These are phyloP conservation scores for Cladosporium sp. DNA, from an alignment of 2,329 filamentous ascomycete genomes.

Conservation along the genomic window DNA sequence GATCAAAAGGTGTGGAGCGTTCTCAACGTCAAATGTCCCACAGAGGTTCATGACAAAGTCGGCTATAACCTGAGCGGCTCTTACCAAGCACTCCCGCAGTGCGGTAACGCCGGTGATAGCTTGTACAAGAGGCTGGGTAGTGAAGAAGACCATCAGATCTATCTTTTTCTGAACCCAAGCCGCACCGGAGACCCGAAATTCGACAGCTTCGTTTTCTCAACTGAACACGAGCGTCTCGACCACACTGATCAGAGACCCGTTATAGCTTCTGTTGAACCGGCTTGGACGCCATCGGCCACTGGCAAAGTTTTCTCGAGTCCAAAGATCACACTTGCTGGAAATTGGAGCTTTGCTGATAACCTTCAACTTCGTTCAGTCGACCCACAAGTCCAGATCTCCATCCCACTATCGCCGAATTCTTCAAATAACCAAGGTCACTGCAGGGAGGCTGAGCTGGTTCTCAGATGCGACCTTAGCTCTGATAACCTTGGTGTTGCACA, in stretches of 20 bases:
- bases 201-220: constrained; percentile 54
- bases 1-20: constrained; percentile 39
- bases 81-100: constrained; percentile 48
- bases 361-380: neutral
- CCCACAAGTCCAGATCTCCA: neutral
- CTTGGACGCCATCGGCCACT: constrained; percentile 37
- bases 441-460: neutral
- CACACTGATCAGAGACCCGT: constrained; percentile 42
- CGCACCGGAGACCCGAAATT: constrained; percentile 40
- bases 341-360: neutral
- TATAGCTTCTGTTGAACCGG: constrained; percentile 42
- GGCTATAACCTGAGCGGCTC: constrained; percentile 39
- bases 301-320: neutral
- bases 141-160: constrained; percentile 34
- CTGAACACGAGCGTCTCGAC: constrained; percentile 40
- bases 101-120: constrained; percentile 51
- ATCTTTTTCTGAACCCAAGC: constrained; percentile 53
- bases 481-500: neutral
- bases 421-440: neutral
- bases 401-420: neutral
- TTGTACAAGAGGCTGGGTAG: constrained; percentile 43
- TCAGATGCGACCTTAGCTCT: neutral
- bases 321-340: neutral
- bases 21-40: constrained; percentile 36
- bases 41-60: constrained; percentile 14